Evolutionary conservation across 1,284 basidiomycete species (phyloP).

Genomic region (Melampsora americana): DNA sequence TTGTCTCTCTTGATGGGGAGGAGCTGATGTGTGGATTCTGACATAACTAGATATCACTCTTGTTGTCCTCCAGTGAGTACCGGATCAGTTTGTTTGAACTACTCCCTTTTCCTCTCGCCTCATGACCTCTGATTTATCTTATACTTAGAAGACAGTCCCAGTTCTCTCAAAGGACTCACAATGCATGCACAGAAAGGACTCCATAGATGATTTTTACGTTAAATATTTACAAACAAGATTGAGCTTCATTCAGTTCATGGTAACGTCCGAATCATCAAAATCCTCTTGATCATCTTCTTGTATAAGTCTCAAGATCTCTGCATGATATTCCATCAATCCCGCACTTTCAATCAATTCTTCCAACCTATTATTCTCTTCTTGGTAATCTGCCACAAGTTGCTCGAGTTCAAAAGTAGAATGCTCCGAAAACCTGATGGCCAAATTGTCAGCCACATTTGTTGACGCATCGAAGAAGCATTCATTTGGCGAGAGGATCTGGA

Average conservation of each 20-base stretch:
- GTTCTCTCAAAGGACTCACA: too few relatives aligned
- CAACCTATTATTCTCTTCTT: conserved; percentile 25
- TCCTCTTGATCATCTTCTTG: conserved; percentile 22
- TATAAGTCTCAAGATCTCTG: conserved; percentile 36
- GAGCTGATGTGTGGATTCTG: too few relatives aligned
- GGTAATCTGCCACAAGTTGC: conserved; percentile 21
- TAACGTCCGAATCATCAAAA: neutral
- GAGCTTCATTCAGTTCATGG: conserved; percentile 12
- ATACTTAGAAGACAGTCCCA: too few relatives aligned
- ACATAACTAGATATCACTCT: too few relatives aligned
- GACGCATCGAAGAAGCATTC: conserved; percentile 34
- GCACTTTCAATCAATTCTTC: conserved; percentile 28
- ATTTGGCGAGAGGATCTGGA: conserved; percentile 30
- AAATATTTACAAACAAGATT: too few relatives aligned
- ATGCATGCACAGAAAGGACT: neutral
- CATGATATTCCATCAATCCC: conserved; percentile 35
- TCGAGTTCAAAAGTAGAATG: conserved; percentile 34
- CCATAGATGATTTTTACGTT: neutral
- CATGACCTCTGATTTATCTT: too few relatives aligned
- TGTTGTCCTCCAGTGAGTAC: too few relatives aligned
- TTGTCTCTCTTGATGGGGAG: too few relatives aligned
- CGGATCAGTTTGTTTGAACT: too few relatives aligned
- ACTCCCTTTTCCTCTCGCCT: too few relatives aligned
- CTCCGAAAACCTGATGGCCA: conserved; percentile 33
- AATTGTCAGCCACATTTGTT: conserved; percentile 22